These are phyloP conservation scores for Singerocomus rubriflavus DNA, from an alignment of 1,284 basidiomycete species.

Conservation along the genomic window DNA sequence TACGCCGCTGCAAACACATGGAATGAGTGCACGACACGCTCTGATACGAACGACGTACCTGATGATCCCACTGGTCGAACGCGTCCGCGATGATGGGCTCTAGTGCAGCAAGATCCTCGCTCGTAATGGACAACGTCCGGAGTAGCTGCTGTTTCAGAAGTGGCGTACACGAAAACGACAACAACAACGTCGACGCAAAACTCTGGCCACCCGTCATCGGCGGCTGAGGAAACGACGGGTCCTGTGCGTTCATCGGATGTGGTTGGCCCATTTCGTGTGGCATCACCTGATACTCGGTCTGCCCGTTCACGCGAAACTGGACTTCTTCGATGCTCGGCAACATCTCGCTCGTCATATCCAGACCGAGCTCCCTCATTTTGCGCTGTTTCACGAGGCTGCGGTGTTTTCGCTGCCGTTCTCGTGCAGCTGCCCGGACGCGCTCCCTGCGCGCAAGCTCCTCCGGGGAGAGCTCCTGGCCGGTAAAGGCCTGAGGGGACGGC, in stretches of 20 bases:
- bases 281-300: slow-evolving; percentile 57
- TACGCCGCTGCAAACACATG: slow-evolving; percentile 46
- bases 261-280: slow-evolving; percentile 49
- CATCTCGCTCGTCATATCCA: slow-evolving; percentile 71
- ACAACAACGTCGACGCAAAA: slow-evolving; percentile 67
- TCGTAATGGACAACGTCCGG: slow-evolving; percentile 66
- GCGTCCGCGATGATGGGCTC: slow-evolving; percentile 77
- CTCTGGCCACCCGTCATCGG: slow-evolving; percentile 55
- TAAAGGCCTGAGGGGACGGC: slow-evolving; percentile 26
- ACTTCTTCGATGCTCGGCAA: slow-evolving; percentile 58
- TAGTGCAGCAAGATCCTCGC: slow-evolving; percentile 71
- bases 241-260: slow-evolving; percentile 34
- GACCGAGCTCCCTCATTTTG: slow-evolving; percentile 72
- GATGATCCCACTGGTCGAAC: slow-evolving; percentile 79
- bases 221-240: slow-evolving; percentile 45
- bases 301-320: slow-evolving; percentile 55
- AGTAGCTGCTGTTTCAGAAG: slow-evolving; percentile 71
- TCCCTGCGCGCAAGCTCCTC: slow-evolving; percentile 67
- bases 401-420: slow-evolving; percentile 77
- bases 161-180: slow-evolving; percentile 69
- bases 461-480: slow-evolving; percentile 46
- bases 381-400: slow-evolving; percentile 70
- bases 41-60: slow-evolving; percentile 42
- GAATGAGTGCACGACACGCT: not conserved
- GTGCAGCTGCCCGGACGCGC: slow-evolving; percentile 64